Evolutionary conservation across 768 basidiomycete species (phyloP), one percentile per base, ranked within the genome.

Genomic region (Tylopilus cervinicoccineus): DNA sequence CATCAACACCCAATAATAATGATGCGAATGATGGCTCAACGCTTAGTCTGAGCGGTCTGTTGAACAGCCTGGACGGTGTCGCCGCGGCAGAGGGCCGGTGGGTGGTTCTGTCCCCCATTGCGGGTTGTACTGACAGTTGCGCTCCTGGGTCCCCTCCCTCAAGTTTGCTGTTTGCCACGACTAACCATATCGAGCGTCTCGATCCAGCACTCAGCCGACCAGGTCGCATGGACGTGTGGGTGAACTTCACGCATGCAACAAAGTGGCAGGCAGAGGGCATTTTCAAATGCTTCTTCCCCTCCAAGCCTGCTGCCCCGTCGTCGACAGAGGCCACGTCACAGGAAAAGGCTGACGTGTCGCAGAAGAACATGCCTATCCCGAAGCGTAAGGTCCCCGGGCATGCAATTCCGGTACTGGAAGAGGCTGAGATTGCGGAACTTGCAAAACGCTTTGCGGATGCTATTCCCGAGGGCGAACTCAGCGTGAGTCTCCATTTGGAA

Each of bases 231-330:
- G 91, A 92, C 59, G 84, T 94, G 14, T 92, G 89, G 89, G 78
- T 93, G 33, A 89, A 91, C 72, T 93, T 93, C 69, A 84, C 86
- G 43, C 84, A 93, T 60, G 89, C 90, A 6, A 90, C 88, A 8
- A 92, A 89, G 66, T 92, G 88, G 88, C 90, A 93, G 61, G 90
- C 90, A 13, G 89, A 91, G 67, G 89, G 88, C 43, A 88, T 93
- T 63, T 93, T 91, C 81, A 90, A 90, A 65, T 90, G 88, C 67
- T 93, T 93, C 81, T 93, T 93, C 84, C 89, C 90, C 4, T 84
- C 67, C 67, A 81, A 71, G 49, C 67, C 56, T 48, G 39, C 52
- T 12, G 32, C 44, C 6, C 41, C 47, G 17, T 19, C 52, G 29
- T 47, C 60, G 10, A 32, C 56, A 34, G 53, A 3, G 16, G n/a